Percentiles rank a stretch among this genome's conserved stretches.
Conservation (phyloP, 345 rosid genomes). For the Gossypium anomalum region DNA sequence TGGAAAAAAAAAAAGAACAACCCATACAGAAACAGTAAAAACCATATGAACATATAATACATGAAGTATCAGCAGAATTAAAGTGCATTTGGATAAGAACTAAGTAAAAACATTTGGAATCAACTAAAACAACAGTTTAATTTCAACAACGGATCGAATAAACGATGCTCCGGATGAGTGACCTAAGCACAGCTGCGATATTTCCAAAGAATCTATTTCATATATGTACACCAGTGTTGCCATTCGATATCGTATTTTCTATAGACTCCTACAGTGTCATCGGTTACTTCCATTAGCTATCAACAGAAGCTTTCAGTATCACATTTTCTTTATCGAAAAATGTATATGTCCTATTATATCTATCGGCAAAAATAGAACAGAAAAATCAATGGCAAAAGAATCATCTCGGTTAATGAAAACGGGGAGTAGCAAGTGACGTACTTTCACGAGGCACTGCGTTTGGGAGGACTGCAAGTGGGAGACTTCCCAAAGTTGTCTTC, state of each 20-base stretch:
- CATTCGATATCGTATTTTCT: slow-evolving; percentile 17
- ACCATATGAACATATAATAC: too few relatives aligned
- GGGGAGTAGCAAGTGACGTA: slow-evolving; percentile 15
- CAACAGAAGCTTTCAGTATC: background rate
- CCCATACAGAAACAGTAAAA: too few relatives aligned
- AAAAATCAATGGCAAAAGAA: slow-evolving; percentile 23
- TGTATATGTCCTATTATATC: background rate
- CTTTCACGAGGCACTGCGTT: slow-evolving; percentile 21
- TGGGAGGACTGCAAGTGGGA: slow-evolving; percentile 24
- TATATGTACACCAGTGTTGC: slow-evolving; percentile 28
- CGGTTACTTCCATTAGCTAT: slow-evolving; percentile 10
- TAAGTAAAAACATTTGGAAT: background rate
- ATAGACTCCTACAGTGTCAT: slow-evolving; percentile 2
- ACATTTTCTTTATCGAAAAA: slow-evolving; percentile 3
- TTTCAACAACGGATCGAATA: background rate
- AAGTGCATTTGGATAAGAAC: background rate
- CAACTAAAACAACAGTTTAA: background rate
- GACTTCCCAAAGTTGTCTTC: slow-evolving; percentile 39
- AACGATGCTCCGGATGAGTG: background rate
- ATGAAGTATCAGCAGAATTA: too few relatives aligned
- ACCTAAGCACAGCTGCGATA: background rate
- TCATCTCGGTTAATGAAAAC: slow-evolving; percentile 16
- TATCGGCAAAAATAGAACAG: slow-evolving; percentile 13
- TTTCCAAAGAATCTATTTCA: background rate
- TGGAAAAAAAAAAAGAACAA: too few relatives aligned